Base-by-base conservation (phyloP, 164 flowering plant species). In the Hamamelis virginiana region DNA sequence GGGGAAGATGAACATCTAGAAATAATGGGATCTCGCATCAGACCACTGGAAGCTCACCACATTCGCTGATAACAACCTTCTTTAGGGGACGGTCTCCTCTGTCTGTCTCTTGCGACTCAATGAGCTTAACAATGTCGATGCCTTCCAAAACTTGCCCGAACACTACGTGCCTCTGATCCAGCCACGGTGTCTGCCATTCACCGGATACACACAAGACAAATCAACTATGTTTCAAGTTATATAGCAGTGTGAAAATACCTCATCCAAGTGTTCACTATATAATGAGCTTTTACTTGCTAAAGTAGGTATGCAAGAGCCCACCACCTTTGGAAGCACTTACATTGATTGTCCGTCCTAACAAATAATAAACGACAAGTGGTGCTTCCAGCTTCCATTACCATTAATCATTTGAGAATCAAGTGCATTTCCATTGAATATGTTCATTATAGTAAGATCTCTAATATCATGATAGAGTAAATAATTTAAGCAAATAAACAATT, bases 81-180 rank as follows among this genome's bases (percentile, higher is more conserved):
- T 91, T 85, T 61, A 65, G 76, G 1, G 98, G 99, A 45, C 97
- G 95, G 78, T 96, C 98, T 18, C 97, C 99, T 76, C 97, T 81
- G 75, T 93, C 99, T 0, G 94, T 91, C 66, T 90, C 96, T 68
- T 84, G 93, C 3, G 95, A 83, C 72, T 95, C 98, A 19, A 95
- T 84, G 75, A 87, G 75, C 84, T 76, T 90, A 9, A 95, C 97
- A 19, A 90, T 69, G 62, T 95, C 96, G 92, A 95, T 84, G 72
- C 99, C 98, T 77, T 95, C 99, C 77, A 91, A 65, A 26, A 95
- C 95, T 82, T 95, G 98, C 55, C 98, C 99, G 27, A 95, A 91
- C 33, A 95, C 99, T 18, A 95, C 98, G 68, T 95, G 98, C 85
- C 93, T 86, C 77, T 83, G 80, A 78, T 95, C 99, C 74, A 95